These are phyloP conservation scores for Neurospora sp. DNA, from an alignment of 495 filamentous ascomycete species.

Conservation along the genomic window DNA sequence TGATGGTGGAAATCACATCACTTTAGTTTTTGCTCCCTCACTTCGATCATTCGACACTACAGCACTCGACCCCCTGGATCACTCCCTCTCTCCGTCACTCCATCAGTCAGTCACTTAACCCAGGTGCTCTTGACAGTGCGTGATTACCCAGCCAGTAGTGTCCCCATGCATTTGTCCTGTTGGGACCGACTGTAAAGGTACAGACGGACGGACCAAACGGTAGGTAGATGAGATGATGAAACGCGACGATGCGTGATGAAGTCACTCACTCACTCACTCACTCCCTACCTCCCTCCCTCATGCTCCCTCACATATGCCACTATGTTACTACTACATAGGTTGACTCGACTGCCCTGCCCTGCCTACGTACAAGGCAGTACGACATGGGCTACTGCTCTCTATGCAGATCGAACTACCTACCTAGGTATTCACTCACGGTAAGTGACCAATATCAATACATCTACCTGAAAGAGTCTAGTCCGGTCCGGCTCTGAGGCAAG, in stretches of 20 bases:
- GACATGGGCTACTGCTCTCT: too few species aligned
- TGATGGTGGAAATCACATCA: not conserved
- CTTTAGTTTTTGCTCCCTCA: not conserved
- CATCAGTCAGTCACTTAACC: not conserved
- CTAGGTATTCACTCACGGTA: not conserved
- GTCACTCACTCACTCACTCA: not conserved
- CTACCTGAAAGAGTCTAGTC: not conserved
- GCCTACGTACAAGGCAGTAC: too few species aligned
- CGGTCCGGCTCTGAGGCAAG: not conserved
- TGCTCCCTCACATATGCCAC: not conserved
- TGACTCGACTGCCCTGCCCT: too few species aligned
- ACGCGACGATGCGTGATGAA: not conserved
- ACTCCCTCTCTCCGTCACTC: not conserved
- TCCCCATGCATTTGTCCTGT: too few species aligned
- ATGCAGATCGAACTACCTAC: too few species aligned
- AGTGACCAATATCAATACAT: not conserved
- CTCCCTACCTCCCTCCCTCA: not conserved
- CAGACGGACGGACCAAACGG: too few species aligned
- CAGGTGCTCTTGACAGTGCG: not conserved
- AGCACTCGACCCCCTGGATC: not conserved
- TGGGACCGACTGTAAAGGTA: too few species aligned
- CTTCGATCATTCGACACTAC: too few species aligned
- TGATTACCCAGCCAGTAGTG: not conserved
- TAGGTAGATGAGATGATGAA: not conserved
- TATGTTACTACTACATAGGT: not conserved